Base-by-base conservation (phyloP, 495 filamentous ascomycete species). In the Daldinia vernicosa region DNA sequence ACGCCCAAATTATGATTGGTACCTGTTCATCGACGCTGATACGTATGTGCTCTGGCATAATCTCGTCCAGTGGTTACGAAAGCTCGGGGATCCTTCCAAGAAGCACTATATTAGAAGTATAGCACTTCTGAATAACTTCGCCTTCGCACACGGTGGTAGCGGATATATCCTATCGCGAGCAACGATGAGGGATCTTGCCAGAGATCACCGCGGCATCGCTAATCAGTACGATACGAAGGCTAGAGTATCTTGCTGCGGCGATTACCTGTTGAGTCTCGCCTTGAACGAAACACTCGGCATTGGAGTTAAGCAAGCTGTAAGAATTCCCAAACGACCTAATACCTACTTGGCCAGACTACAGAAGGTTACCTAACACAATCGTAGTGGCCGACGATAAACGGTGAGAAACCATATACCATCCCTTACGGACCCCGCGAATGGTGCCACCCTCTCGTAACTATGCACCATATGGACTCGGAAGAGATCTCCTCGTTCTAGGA, bases 21-120 rank as follows among this genome's bases (percentile, higher is more conserved):
- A 88, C 71, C 72, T 91, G 52, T 90, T 91, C 72, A 86, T 91
- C 76, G 89, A 91, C 59, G 89, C 89, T 7, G 89, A 91, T 76
- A 89, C 89, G 4, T 89, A 89, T 70, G 79, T 90, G 55, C 83
- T 89, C 9, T 91, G 88, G 88, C 77, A 84, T 24, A 91, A 86
- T 50, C 69, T 90, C 47, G 77, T 88, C 32, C 75, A 79, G 27
- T 91, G 88, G 88, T 76, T 90, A 33, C 74, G 75, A 35, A 75
- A 76, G 39, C 80, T 90, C 65, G 82, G 89, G 58, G 75, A 84
- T 17, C 60, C 65, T 22, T 30, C 58, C 6, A 79, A 87, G 63
- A 81, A 77, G 30, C 76, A 79, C 58, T 92, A 91, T 71, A 74
- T 89, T 33, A 89, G 90, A 24, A 88, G 87, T 37, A 83, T 86